Base-by-base conservation (phyloP, 106 monocot genomes). In the Allium fistulosum region DNA sequence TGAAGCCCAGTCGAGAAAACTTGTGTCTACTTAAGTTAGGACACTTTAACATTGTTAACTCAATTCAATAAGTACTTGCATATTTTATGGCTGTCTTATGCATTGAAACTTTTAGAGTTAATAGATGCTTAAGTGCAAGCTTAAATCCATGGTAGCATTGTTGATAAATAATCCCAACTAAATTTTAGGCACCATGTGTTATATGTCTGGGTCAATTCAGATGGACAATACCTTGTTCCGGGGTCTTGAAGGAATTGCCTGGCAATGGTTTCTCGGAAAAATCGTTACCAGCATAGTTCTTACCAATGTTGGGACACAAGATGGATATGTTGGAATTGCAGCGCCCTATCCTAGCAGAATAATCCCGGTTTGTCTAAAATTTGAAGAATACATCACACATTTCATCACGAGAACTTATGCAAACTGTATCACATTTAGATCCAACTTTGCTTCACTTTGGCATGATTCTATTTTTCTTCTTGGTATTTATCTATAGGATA, bases 221-320 rank as follows among this genome's bases (percentile, higher is more conserved):
- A 84, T 86, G 80, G 86, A 92, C 14, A 97, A 88, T 61, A 76
- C 80, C 17, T 89, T 84, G 67, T 77, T 79, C 17, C 82, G 85
- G 67, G 92, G 89, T 52, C 77, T 92, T 74, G 96, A 92, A 51
- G 88, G 83, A 1, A 88, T 88, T 51, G 12, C 89, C 8, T 86
- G 85, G 91, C 92, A 97, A 70, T 92, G 96, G 96, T 59, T 97
- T 77, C 88, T 97, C 75, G 92, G 91, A 22, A 91, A 84, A 77
- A 84, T 76, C 61, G 63, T 81, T 26, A 76, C 78, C 37, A 97
- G 82, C 70, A 77, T 82, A 28, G 74, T 88, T 69, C 63, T 92
- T 71, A 83, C 65, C 26, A 97, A 97, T 75, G 10, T 78, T 84
- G 92, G 82, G 28, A 46, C 76, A 48, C 78, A 72, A 58, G 84